Base-by-base conservation (phyloP, 2,329 filamentous ascomycete genomes). In the Diplodia corticola region DNA sequence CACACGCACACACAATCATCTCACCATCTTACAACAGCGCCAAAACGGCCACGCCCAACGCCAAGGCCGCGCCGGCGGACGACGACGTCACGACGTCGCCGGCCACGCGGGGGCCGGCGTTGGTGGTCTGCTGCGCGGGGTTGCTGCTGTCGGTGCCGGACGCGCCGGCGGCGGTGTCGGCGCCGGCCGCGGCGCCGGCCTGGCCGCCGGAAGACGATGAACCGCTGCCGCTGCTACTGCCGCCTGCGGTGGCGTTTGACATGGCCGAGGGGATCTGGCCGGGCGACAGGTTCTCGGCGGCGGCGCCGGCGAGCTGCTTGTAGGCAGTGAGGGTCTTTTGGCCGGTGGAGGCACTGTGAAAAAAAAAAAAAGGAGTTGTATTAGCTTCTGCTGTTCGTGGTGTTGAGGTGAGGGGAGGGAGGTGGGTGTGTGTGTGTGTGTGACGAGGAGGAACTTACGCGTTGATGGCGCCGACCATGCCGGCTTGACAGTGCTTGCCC, bases 391-490 rank as follows among this genome's bases (percentile, higher is more conserved):
- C 7, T 13, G 15, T 9, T 17, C n/a, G n/a, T n/a, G n/a, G n/a
- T n/a, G n/a, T n/a, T n/a, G n/a, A n/a, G 4, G 15, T 15, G 7
- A 15, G 1, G 13, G 44, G 24, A 20, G 9, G 20, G 13, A 44
- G 13, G 4, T n/a, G n/a, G n/a, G n/a, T n/a, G n/a, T n/a, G n/a
- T n/a, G n/a, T n/a, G n/a, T n/a, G n/a, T n/a, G n/a, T n/a, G n/a
- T n/a, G n/a, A n/a, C 12, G 26, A n/a, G 6, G 28, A 12, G 6
- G 22, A 44, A 17, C 88, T 79, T 79, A 90, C 88, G 89, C 86
- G 78, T 93, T 93, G 75, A 93, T 88, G 35, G 91, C 89, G 81
- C 91, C 89, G 66, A 85, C 84, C 89, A 93, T 93, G 68, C 90
- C 90, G 55, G 75, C 80, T 77, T 92, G 86, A 78, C 91, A 95